Evolutionary conservation across 2,329 filamentous ascomycete species (phyloP).

Genomic region (Plectosphaerella plurivora): DNA sequence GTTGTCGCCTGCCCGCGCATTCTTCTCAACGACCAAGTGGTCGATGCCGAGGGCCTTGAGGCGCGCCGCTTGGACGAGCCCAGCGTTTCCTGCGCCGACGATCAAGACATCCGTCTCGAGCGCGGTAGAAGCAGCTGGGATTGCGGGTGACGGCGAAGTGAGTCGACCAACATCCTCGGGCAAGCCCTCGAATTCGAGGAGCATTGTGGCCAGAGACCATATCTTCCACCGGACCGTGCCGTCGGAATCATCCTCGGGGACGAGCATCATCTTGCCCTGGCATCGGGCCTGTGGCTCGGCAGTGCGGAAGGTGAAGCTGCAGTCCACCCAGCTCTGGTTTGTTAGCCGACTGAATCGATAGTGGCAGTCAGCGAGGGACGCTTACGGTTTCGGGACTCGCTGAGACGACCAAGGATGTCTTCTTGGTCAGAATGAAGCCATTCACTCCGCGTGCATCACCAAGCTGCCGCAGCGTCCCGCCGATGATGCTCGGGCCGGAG

Average conservation of each 20-base stretch:
- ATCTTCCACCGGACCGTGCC: conserved; percentile 23
- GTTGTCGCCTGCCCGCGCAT: conserved; percentile 29
- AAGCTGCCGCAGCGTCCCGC: background rate
- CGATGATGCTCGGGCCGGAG: conserved; percentile 1
- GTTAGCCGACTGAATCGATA: background rate
- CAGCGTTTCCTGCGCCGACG: conserved; percentile 27
- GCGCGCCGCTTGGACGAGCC: conserved; percentile 24
- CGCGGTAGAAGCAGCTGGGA: conserved; percentile 4
- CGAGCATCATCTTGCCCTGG: conserved; percentile 23
- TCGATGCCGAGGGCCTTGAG: conserved; percentile 31
- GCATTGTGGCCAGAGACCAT: conserved; percentile 25
- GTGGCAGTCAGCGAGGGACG: background rate
- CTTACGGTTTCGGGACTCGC: conserved; percentile 8
- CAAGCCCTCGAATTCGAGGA: conserved; percentile 15
- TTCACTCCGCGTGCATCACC: background rate
- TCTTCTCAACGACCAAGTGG: conserved; percentile 28
- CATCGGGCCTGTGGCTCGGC: conserved; percentile 20
- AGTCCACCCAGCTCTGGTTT: conserved; percentile 7
- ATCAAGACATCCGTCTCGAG: conserved; percentile 28
- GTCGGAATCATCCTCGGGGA: conserved; percentile 13
- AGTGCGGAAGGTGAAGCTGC: conserved; percentile 24
- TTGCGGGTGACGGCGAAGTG: conserved; percentile 8
- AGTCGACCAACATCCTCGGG: conserved; percentile 23
- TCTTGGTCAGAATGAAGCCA: background rate
- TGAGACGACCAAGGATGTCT: conserved; percentile 2